Evolutionary conservation across 805 yeast genomes (phyloP).

Genomic region (Wickerhamomyces pijperi): DNA sequence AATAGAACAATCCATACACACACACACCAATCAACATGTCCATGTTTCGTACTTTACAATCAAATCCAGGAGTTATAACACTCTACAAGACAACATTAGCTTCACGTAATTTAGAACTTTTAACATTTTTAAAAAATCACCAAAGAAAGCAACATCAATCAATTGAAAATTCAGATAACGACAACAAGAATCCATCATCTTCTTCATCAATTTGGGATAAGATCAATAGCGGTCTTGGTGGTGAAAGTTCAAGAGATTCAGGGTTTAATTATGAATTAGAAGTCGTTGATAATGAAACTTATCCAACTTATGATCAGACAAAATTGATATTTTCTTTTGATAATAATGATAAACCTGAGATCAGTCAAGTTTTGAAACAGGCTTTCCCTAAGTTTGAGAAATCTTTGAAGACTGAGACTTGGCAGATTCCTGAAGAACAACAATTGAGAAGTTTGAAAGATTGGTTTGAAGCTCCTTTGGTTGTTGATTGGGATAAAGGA

Average conservation of each 20-base stretch:
- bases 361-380: slow-evolving; percentile 7
- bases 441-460: slow-evolving; percentile 3
- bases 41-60: slow-evolving; percentile 34
- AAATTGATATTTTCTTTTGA: slow-evolving; percentile 11
- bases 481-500: slow-evolving; percentile 55
- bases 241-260: slow-evolving; percentile 3
- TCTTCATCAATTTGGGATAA: slow-evolving; percentile 11
- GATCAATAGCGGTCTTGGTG: slow-evolving; percentile 6
- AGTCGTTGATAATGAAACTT: slow-evolving; percentile 3
- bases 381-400: slow-evolving; percentile 15
- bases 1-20: no score
- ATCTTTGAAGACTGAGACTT: slow-evolving; percentile 3
- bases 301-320: slow-evolving; percentile 19
- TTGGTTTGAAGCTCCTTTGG: slow-evolving; percentile 31
- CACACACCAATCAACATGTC: slow-evolving; percentile 24
- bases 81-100: slow-evolving; percentile 21
- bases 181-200: neutral
- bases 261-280: slow-evolving; percentile 5
- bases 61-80: slow-evolving; percentile 33
- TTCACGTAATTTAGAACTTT: slow-evolving; percentile 8
- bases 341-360: slow-evolving; percentile 2
- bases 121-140: slow-evolving; percentile 4
- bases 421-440: slow-evolving; percentile 5
- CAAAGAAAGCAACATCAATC: slow-evolving; percentile 1
- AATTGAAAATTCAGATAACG: no score